A percentile compares a stretch with the other conserved stretches of the same genome.
Evolutionary conservation across 2,329 filamentous ascomycete species (phyloP).

Genomic region (Monosporascus sp.): DNA sequence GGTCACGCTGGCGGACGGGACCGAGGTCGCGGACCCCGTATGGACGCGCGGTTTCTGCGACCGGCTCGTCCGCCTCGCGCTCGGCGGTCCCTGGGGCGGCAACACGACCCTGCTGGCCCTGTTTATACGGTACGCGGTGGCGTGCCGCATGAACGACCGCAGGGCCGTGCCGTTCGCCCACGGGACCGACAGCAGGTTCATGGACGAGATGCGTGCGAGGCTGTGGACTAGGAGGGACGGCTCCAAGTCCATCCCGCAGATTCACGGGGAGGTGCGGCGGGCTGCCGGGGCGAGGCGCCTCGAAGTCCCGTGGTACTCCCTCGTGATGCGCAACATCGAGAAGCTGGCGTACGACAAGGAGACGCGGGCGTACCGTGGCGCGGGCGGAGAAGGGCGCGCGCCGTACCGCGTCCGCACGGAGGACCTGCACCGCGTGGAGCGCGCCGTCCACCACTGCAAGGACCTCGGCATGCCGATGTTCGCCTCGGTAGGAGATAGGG

Average conservation of each 20-base stretch:
- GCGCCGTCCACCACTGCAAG: background rate
- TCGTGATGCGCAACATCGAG: slow-evolving; percentile 3
- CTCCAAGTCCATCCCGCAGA: too few relatives aligned
- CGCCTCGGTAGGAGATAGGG: background rate
- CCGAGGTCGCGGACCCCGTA: background rate
- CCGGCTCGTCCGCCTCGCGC: background rate
- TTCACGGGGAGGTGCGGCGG: background rate
- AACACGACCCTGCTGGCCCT: slow-evolving; percentile 1
- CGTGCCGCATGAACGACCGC: slow-evolving; percentile 3
- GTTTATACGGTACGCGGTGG: slow-evolving; percentile 3
- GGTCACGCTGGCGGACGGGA: background rate
- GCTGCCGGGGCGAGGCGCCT: background rate
- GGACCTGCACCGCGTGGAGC: background rate
- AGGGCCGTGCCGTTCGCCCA: background rate
- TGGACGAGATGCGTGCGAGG: too few relatives aligned
- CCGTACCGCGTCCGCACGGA: background rate
- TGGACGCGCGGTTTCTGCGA: slow-evolving; percentile 2
- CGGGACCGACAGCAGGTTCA: too few relatives aligned
- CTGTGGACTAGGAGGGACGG: too few relatives aligned
- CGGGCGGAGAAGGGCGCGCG: background rate
- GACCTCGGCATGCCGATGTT: slow-evolving; percentile 1
- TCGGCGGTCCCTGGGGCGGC: background rate
- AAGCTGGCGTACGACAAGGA: background rate
- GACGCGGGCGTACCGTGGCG: background rate
- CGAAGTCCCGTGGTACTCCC: background rate